Conservation (phyloP, 2,329 filamentous ascomycete species). For the Talaromyces marneffei region DNA sequence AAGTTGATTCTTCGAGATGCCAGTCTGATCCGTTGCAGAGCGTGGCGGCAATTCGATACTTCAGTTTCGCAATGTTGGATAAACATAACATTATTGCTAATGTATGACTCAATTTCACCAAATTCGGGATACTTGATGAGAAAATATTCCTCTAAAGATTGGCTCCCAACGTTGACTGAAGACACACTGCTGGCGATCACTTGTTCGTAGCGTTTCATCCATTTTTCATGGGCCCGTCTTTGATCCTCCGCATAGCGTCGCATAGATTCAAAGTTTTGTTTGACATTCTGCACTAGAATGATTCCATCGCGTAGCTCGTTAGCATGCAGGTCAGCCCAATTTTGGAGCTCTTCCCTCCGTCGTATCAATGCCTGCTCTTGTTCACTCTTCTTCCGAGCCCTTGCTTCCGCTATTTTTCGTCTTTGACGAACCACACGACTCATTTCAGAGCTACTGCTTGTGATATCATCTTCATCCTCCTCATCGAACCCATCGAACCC, state of each 20-base stretch:
- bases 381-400: not conserved
- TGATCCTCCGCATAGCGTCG: not conserved
- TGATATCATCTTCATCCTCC: conserved; percentile 4
- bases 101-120: not conserved
- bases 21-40: not conserved
- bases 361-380: conserved; percentile 4
- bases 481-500: conserved; percentile 5
- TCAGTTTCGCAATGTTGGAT: not conserved
- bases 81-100: not conserved
- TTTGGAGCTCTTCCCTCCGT: not conserved
- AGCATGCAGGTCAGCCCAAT: not conserved
- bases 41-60: not conserved
- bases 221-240: not conserved
- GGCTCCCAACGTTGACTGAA: not conserved
- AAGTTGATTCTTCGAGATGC: conserved; percentile 4
- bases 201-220: not conserved
- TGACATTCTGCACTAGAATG: not conserved
- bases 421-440: conserved; percentile 10
- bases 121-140: not conserved
- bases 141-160: conserved; percentile 7
- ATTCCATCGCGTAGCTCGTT: not conserved
- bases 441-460: not conserved
- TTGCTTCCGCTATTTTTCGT: not conserved
- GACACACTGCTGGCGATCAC: not conserved
- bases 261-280: not conserved